Base-by-base conservation (phyloP, 345 rosid species). In the Noccaea bulbosa region DNA sequence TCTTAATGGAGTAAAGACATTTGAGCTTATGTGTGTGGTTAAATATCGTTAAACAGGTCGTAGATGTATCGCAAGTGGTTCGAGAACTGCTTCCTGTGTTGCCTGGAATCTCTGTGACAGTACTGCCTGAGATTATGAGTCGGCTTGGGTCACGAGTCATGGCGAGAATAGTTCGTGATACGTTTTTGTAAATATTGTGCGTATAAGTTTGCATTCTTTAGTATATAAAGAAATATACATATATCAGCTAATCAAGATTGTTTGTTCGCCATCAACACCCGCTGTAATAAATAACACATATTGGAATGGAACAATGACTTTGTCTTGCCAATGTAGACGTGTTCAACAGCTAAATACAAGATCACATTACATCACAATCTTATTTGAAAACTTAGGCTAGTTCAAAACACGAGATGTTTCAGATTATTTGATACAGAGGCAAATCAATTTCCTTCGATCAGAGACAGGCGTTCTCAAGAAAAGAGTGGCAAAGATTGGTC, bases 21-120 rank as follows among this genome's bases (percentile, higher is more conserved):
- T 8, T 39, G 7, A 52, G 46, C 70, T 12, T 27, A 48, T 1
- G 5, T 1, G 5, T 69, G 22, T 62, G 37, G 16, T 69, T 16
- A 48, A 48, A 8, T 2, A 45, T 45, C 38, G 7, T 22, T 68
- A 27, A 43, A 44, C 86, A 86, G 95, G 84, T 72, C 12, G 65
- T 77, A 37, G 86, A 87, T 80, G 81, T 84, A 46, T 81, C 83
- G 40, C 80, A 71, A 70, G 64, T 83, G 43, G 74, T 86, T 17
- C 85, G 71, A 50, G 93, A 88, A 73, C 79, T 92, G 78, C 93
- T 90, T 65, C 93, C 93, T 0, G 83, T 85, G 69, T 83, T 90
- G 81, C 98, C 95, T 8, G 89, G 96, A 50, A 82, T 90, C 78
- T 85, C 96, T 5, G 91, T 78, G 11, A 84, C 41, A 54, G 81